A percentile compares a stretch with the other conserved stretches of the same genome.
These are phyloP conservation scores for Kwoniella newhampshirensis DNA, from an alignment of 768 basidiomycete genomes.

Conservation along the genomic window DNA sequence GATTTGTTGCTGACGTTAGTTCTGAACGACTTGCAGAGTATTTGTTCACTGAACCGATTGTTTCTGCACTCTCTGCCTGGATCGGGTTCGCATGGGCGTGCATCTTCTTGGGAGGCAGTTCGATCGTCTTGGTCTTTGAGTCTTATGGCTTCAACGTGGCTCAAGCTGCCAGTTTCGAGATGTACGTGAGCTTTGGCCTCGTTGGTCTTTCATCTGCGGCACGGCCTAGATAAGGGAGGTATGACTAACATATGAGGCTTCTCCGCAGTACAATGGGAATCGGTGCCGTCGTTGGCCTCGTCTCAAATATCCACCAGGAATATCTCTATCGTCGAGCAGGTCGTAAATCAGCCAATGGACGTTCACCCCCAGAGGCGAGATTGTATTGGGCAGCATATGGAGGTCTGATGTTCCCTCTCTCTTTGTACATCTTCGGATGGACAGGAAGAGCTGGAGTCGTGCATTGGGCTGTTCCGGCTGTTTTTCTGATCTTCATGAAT, in stretches of 20 bases:
- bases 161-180: constrained; percentile 31
- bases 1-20: background rate
- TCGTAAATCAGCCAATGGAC: constrained; percentile 24
- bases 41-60: constrained; percentile 50
- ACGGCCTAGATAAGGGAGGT: background rate
- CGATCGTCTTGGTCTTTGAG: constrained; percentile 32
- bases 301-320: constrained; percentile 43
- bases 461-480: constrained; percentile 37
- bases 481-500: constrained; percentile 34
- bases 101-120: constrained; percentile 44
- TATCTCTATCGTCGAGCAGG: constrained; percentile 33
- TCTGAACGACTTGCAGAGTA: constrained; percentile 22
- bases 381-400: constrained; percentile 48
- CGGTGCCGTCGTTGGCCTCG: constrained; percentile 42
- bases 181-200: constrained; percentile 35
- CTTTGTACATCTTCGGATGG: constrained; percentile 42
- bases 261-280: constrained; percentile 31
- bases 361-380: constrained; percentile 48
- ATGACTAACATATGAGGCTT: background rate
- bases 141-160: constrained; percentile 44
- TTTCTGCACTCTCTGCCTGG: constrained; percentile 45
- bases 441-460: constrained; percentile 31
- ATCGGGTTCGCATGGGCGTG: constrained; percentile 50
- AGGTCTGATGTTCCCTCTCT: constrained; percentile 45
- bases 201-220: background rate